Evolutionary conservation across 345 rosid genomes (phyloP), one percentile per base, ranked within the genome.

Genomic region (Salix brachista): DNA sequence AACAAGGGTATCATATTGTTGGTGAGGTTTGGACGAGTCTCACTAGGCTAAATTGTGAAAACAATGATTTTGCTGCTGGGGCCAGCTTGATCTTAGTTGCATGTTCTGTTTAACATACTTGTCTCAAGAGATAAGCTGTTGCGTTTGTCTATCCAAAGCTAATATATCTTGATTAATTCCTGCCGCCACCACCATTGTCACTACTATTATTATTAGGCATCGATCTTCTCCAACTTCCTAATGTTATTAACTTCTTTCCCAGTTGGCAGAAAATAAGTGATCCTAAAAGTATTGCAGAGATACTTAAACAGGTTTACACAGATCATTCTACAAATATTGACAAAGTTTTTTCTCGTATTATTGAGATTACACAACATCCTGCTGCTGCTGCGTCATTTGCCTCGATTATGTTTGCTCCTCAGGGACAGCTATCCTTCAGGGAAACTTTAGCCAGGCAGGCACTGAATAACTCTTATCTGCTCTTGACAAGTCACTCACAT

Each of bases 251-350:
- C 39, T 39, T 23, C 36, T 75, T 67, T 75, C 23, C 32, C 72
- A 96, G 99, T 68, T 93, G 99, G 99, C 89, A 88, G 85, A 96
- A 91, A 84, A 92, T 96, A 82, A 91, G 98, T 69, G 91, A 96
- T 83, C 96, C 94, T 30, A 82, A 82, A 84, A 96, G 91, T 67
- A 96, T 96, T 44, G 92, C 91, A 21, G 89, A 89, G 84, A 77
- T 96, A 76, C 93, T 96, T 41, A 89, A 89, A 80, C 99, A 91
- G 78, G 99, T 96, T 52, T 96, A 93, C 67, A 90, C 83, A 37
- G 99, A 93, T 84, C 99, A 96, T 79, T 85, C 97, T 9, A 91
- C 90, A 36, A 81, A 93, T 69, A 92, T 90, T 6, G 99, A 96
- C 85, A 85, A 86, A 78, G 98, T 96, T 18, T 91, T 92, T 76